Evolutionary conservation across 2,329 filamentous ascomycete genomes (phyloP).

Genomic region (Pyrenochaeta sp.): DNA sequence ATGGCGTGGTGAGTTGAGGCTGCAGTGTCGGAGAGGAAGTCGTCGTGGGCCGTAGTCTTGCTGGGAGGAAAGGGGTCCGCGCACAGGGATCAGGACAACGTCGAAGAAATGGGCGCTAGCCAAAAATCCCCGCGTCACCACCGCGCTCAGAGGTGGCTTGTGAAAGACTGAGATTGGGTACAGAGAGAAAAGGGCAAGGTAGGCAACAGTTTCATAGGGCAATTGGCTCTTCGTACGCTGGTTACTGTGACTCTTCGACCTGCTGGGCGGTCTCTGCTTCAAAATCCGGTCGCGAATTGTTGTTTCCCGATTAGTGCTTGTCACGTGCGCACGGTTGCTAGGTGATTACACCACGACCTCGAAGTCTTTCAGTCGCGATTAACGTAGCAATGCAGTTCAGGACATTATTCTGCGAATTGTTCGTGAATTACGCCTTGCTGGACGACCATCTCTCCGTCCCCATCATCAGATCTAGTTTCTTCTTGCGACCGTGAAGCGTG

Average conservation of each 20-base stretch:
- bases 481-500: conserved; percentile 13
- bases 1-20: conserved; percentile 39
- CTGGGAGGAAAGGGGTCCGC: conserved; percentile 48
- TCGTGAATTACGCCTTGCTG: no score
- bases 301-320: conserved; percentile 26
- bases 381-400: neutral
- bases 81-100: conserved; percentile 46
- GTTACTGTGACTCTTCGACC: conserved; percentile 17
- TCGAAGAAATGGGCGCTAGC: conserved; percentile 43
- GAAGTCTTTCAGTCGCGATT: conserved; percentile 20
- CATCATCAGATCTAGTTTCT: no score
- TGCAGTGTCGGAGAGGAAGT: conserved; percentile 45
- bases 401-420: no score
- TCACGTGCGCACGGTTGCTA: conserved; percentile 36
- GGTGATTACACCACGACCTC: no score
- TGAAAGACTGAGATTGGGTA: conserved; percentile 9
- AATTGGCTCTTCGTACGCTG: conserved; percentile 32
- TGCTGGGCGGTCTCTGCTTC: conserved; percentile 18
- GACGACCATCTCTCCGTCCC: no score
- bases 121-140: conserved; percentile 40
- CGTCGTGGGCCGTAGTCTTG: conserved; percentile 42
- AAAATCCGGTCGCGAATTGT: conserved; percentile 32
- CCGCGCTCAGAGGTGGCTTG: conserved; percentile 10
- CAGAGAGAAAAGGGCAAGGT: conserved; percentile 6
- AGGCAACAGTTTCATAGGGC: conserved; percentile 13